Percentiles rank a stretch among this genome's conserved stretches.
These are phyloP conservation scores for Penicillium sp. DNA, from an alignment of 2,329 filamentous ascomycete genomes.

Conservation along the genomic window DNA sequence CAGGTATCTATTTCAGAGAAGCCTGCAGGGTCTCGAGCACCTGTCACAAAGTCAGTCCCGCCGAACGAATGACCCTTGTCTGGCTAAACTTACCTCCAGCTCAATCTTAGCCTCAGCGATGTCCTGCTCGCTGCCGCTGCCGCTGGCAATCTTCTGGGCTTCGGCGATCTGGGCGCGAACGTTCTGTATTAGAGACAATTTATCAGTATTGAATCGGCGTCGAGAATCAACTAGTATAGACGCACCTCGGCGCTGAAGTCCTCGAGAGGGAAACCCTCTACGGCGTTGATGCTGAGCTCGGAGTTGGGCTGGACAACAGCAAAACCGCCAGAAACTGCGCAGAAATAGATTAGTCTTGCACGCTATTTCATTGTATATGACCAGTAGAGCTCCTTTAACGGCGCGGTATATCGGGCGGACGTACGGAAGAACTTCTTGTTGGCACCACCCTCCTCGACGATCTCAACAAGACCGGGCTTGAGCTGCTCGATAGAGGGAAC, in stretches of 20 bases:
- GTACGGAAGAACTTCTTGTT: slow-evolving; percentile 99
- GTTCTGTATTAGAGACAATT: slow-evolving; percentile 52
- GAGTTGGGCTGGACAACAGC: slow-evolving; percentile 96
- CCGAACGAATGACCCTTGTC: background rate
- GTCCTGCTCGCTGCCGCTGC: slow-evolving; percentile 92
- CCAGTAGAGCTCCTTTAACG: slow-evolving; percentile 2
- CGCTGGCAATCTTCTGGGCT: slow-evolving; percentile 91
- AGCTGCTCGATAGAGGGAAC: slow-evolving; percentile 98
- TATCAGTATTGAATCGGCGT: slow-evolving; percentile 10
- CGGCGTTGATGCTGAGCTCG: slow-evolving; percentile 94
- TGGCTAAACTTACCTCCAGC: slow-evolving; percentile 74
- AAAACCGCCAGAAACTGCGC: slow-evolving; percentile 89
- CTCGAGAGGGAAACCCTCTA: slow-evolving; percentile 92
- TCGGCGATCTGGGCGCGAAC: slow-evolving; percentile 90
- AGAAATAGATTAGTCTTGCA: slow-evolving; percentile 25
- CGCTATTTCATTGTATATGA: background rate
- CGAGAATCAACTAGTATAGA: slow-evolving; percentile 10
- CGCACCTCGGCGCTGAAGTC: slow-evolving; percentile 87
- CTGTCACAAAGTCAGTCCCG: slow-evolving; percentile 34
- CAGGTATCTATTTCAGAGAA: slow-evolving; percentile 51
- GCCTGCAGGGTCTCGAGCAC: slow-evolving; percentile 57
- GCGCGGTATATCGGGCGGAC: slow-evolving; percentile 42
- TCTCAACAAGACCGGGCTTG: slow-evolving; percentile 92
- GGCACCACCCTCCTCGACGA: slow-evolving; percentile 86
- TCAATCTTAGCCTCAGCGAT: slow-evolving; percentile 99